Evolutionary conservation across 768 basidiomycete species (phyloP), one percentile per base, ranked within the genome.

Genomic region (Trametes coccinea): DNA sequence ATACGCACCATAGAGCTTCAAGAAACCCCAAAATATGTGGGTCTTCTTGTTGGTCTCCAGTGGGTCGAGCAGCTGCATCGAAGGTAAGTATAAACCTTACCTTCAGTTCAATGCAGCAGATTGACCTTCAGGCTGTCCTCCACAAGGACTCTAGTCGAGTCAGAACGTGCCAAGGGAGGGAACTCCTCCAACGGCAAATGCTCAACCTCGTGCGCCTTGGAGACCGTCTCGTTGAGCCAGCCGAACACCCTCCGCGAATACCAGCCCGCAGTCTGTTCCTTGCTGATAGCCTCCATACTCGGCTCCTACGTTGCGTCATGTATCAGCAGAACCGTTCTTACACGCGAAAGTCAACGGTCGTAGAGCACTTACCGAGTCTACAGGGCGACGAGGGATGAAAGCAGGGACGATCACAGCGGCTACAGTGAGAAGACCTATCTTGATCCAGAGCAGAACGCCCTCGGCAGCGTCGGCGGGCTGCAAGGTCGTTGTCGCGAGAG

Each of bases 181-280:
- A 81, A 61, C 50, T 75, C 64, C 2, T 78, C 75, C 34, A 72
- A 71, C 2, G 79, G 66, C 0, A 86, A 62, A 64, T 82, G 81
- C 4, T 74, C 54, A 4, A 77, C 67, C 17, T 73, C 69, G 56
- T 76, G 75, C 0, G 78, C 82, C 10, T 71, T 65, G 49, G 74
- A 74, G 34, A 87, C 72, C 22, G 80, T 70, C 8, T 76, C 76
- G 63, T 88, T 82, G 54, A 88, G 73, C 73, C 79, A 89, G 31
- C 74, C 72, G 67, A 78, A 87, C 3, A 77, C 68, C 13, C 80
- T 30, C 49, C 76, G 73, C 4, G 71, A 70, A 37, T 67, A 62
- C 45, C 63, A 39, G 0, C 69, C 67, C 4, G 72, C 67, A 0
- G 64, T 69, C 54, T 74, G 68, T 40, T 74, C 70, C 6, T 68